Conservation (phyloP, 257 asterid species). For the Pogostemon cablin region DNA sequence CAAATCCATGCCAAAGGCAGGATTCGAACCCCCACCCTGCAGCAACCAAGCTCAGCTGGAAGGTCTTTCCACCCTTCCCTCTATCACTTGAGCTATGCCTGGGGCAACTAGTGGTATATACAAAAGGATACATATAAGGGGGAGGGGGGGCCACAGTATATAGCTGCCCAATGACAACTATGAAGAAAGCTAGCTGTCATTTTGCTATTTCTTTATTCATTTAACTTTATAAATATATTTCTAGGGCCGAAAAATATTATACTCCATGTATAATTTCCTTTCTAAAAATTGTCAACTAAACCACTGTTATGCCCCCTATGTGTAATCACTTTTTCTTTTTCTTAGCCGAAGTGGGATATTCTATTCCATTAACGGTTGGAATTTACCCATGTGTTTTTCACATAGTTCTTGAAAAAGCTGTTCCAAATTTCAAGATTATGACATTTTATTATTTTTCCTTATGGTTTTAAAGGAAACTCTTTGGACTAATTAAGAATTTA, state of each 20-base stretch:
- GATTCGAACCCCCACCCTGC: too few relatives aligned
- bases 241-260: not conserved
- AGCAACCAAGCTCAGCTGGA: too few relatives aligned
- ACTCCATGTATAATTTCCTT: not conserved
- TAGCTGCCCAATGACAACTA: constrained; percentile 32
- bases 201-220: not conserved
- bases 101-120: not conserved
- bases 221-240: not conserved
- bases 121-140: not conserved
- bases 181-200: constrained; percentile 27
- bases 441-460: constrained; percentile 7
- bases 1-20: too few relatives aligned
- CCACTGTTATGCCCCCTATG: constrained; percentile 17
- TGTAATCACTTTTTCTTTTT: too few relatives aligned
- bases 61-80: too few relatives aligned
- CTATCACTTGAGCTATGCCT: too few relatives aligned
- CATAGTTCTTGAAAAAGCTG: constrained; percentile 7
- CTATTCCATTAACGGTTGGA: constrained; percentile 12
- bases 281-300: constrained; percentile 19
- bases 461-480: not conserved
- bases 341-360: not conserved
- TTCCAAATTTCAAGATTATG: constrained; percentile 3
- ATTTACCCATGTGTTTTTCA: not conserved
- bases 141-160: constrained; percentile 25
- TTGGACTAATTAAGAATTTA: not conserved